Percentiles rank a stretch among this genome's conserved stretches.
phyloP scores from a whole-genome alignment of 441 rosid genomes.

The Aleurites moluccanus region DNA sequence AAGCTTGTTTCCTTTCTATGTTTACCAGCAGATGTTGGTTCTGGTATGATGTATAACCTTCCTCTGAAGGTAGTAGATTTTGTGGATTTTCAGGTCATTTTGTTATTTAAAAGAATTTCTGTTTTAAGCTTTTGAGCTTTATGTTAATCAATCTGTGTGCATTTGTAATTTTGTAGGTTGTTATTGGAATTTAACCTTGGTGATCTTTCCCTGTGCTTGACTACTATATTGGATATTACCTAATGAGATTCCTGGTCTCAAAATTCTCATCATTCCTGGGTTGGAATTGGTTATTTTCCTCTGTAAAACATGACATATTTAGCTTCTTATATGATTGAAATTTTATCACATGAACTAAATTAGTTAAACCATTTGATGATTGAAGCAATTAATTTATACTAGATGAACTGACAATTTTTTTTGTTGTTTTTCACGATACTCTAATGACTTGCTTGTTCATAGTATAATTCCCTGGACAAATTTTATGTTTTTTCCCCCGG shows the following conservation, averaged over 20 bases:
- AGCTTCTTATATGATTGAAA: neutral
- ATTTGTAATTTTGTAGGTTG: slow-evolving; percentile 43
- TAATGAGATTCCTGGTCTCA: neutral
- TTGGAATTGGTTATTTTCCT: no score
- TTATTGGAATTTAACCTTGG: slow-evolving; percentile 28
- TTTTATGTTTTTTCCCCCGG: neutral
- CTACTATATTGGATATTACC: neutral
- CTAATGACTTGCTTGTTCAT: no score
- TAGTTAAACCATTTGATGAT: neutral
- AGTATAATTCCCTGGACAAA: neutral
- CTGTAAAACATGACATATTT: neutral
- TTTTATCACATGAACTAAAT: neutral
- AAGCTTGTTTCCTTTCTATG: slow-evolving; percentile 28
- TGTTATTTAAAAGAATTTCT: slow-evolving; percentile 33
- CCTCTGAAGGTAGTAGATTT: slow-evolving; percentile 48
- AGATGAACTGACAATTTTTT: neutral
- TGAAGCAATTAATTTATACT: neutral
- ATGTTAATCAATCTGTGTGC: slow-evolving; percentile 24
- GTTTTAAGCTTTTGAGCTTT: slow-evolving; percentile 27
- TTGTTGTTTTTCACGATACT: neutral
- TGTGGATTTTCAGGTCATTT: slow-evolving; percentile 37
- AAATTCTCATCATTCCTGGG: neutral
- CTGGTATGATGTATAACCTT: slow-evolving; percentile 40
- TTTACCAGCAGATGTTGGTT: slow-evolving; percentile 19
- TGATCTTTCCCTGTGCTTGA: slow-evolving; percentile 20